Percentiles rank a stretch among this genome's conserved stretches.
These are phyloP conservation scores for Ceriops tagal DNA, from an alignment of 345 rosid genomes.

Conservation along the genomic window DNA sequence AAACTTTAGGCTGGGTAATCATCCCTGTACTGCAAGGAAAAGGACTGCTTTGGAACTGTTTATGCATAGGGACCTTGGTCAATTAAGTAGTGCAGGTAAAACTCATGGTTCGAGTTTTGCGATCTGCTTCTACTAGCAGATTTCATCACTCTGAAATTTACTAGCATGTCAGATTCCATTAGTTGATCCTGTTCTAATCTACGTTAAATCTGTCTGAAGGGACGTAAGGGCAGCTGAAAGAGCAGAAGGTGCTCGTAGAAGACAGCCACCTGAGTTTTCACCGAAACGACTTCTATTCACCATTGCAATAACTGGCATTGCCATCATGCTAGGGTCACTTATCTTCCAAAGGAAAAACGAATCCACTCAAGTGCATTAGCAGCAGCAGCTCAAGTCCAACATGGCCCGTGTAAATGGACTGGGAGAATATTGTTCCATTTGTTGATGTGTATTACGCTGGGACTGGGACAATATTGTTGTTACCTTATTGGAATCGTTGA, in stretches of 20 bases:
- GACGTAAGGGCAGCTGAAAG: slow-evolving; percentile 55
- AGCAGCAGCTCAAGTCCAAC: slow-evolving; percentile 18
- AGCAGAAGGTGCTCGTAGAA: slow-evolving; percentile 48
- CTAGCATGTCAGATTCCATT: background rate
- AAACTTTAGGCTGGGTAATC: no score
- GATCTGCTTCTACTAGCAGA: no score
- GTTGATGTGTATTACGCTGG: slow-evolving; percentile 14
- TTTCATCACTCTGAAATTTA: no score
- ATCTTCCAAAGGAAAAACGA: slow-evolving; percentile 68
- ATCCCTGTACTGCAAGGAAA: no score
- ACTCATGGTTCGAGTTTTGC: no score
- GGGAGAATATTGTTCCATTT: slow-evolving; percentile 20
- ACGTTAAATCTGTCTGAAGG: slow-evolving; percentile 34
- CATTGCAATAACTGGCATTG: slow-evolving; percentile 83
- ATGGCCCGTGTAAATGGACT: slow-evolving; percentile 29
- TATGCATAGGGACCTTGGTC: no score
- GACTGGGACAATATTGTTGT: slow-evolving; percentile 16
- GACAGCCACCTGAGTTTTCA: slow-evolving; percentile 54
- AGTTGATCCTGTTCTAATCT: slow-evolving; percentile 4
- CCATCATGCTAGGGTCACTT: slow-evolving; percentile 76
- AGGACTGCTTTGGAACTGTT: no score
- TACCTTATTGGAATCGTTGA: slow-evolving; percentile 20
- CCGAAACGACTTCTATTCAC: slow-evolving; percentile 64
- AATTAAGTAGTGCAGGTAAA: no score
- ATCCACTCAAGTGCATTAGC: slow-evolving; percentile 45